Evolutionary conservation across 495 filamentous ascomycete species (phyloP), one percentile per base, ranked within the genome.

Genomic region (Aspergillus hancockii): DNA sequence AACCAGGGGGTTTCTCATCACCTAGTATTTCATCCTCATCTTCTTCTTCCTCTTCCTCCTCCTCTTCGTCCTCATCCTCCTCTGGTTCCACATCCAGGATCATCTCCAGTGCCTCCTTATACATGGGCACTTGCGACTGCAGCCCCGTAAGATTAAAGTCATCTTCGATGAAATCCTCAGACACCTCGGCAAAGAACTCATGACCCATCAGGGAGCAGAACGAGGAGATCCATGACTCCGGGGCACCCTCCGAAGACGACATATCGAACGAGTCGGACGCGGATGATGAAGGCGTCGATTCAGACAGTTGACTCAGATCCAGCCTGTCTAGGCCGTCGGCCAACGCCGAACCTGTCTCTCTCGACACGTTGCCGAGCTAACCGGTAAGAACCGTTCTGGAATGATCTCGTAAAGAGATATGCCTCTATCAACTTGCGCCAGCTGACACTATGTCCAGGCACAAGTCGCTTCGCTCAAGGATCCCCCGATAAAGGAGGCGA

Each of bases 101-200:
- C 94, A 98, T 98, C 83, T 98, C 85, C 55, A 87, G 70, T 0
- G 94, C 94, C 77, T 98, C 94, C 73, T 98, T 98, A 71, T 98
- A 98, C 93, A 97, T 97, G 55, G 92, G 90, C 52, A 98, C 94
- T 76, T 97, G 92, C 34, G 85, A 89, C 75, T 96, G 91, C 60
- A 98, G 81, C 22, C 94, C 94, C 4, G 94, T 98, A 54, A 98
- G 81, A 76, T 98, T 98, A 79, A 98, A 98, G 71, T 98, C 94
- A 85, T 98, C 94, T 73, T 98, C 94, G 65, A 98, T 98, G 70
- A 98, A 98, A 60, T 98, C 94, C 75, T 98, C 94, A 21, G 91
- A 92, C 43, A 98, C 93, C 74, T 98, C 94, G 52, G 95, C 95
- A 71, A 98, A 98, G 75, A 98, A 98, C 71, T 98, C 94, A 71